These are phyloP conservation scores for Clavaria fumosa DNA, from an alignment of 768 basidiomycete species.

Conservation along the genomic window DNA sequence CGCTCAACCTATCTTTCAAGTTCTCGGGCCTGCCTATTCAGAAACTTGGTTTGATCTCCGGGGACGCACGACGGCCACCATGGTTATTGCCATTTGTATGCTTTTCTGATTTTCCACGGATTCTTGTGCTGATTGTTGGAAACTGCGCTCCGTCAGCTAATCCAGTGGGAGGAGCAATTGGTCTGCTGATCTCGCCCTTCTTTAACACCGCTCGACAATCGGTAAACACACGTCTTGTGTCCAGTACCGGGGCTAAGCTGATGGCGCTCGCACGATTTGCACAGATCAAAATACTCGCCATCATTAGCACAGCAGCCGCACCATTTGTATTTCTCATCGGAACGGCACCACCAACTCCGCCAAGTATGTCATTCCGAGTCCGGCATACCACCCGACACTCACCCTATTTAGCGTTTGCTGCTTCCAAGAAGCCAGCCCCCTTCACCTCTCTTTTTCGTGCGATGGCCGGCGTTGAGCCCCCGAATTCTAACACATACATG, in stretches of 20 bases:
- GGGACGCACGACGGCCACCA: conserved; percentile 65
- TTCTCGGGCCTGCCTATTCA: conserved; percentile 68
- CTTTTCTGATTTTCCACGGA: not conserved
- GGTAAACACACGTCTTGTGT: conserved; percentile 21
- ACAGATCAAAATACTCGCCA: conserved; percentile 56
- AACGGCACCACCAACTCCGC: conserved; percentile 56
- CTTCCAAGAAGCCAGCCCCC: conserved; percentile 40
- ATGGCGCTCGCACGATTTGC: not conserved
- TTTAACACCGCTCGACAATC: conserved; percentile 38
- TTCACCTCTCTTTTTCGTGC: conserved; percentile 39
- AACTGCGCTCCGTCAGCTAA: no score
- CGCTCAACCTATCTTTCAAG: conserved; percentile 59
- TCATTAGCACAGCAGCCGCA: conserved; percentile 46
- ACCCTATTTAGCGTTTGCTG: conserved; percentile 40
- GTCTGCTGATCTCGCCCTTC: conserved; percentile 57
- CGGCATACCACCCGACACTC: conserved; percentile 6
- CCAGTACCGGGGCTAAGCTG: not conserved
- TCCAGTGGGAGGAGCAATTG: conserved; percentile 58
- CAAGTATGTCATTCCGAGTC: conserved; percentile 33
- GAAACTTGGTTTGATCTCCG: conserved; percentile 72
- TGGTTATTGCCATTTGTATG: conserved; percentile 37
- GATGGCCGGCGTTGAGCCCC: conserved; percentile 30
- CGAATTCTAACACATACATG: conserved; percentile 38
- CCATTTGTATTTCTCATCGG: conserved; percentile 47
- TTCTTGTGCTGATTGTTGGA: conserved; percentile 4